phyloP scores from a whole-genome alignment of 2,329 filamentous ascomycete genomes.

The Paecilomyces sp. region DNA sequence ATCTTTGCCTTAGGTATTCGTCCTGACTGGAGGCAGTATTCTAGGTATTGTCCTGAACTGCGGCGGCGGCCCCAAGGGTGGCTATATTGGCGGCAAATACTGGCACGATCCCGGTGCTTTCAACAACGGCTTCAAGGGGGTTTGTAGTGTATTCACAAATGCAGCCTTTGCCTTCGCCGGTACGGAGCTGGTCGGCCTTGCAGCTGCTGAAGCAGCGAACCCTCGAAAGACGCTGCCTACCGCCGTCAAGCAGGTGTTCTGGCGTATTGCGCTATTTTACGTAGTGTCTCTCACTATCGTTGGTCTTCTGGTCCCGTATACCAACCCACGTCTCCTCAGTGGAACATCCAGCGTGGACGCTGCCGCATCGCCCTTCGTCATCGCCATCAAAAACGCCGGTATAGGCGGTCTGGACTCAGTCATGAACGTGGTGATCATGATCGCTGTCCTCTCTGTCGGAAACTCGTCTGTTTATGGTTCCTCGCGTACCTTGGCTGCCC shows the following conservation, averaged over 20 bases:
- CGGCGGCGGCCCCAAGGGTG: constrained; percentile 64
- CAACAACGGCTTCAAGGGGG: constrained; percentile 60
- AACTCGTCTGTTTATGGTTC: constrained; percentile 90
- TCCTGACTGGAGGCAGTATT: constrained; percentile 47
- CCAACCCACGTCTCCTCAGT: constrained; percentile 54
- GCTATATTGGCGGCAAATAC: constrained; percentile 72
- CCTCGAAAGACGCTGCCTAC: constrained; percentile 67
- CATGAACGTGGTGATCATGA: constrained; percentile 92
- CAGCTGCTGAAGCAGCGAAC: constrained; percentile 52
- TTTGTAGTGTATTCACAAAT: constrained; percentile 58
- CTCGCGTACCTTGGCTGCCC: constrained; percentile 78
- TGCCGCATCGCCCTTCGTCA: constrained; percentile 83
- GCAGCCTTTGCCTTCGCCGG: constrained; percentile 57
- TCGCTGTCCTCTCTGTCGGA: constrained; percentile 82
- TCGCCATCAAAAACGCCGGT: constrained; percentile 78
- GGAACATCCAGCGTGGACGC: constrained; percentile 55
- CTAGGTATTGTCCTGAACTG: constrained; percentile 80
- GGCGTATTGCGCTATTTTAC: constrained; percentile 89
- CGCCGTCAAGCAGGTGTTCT: constrained; percentile 90
- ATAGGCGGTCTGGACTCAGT: constrained; percentile 75
- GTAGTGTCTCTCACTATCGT: constrained; percentile 74
- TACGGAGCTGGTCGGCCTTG: constrained; percentile 55
- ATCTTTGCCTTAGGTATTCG: too few species aligned
- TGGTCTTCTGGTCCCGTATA: constrained; percentile 72
- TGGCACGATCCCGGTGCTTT: constrained; percentile 73